phyloP scores from a whole-genome alignment of 108 stramenopile genomes.

The Pseudonitzschia multiseries region DNA sequence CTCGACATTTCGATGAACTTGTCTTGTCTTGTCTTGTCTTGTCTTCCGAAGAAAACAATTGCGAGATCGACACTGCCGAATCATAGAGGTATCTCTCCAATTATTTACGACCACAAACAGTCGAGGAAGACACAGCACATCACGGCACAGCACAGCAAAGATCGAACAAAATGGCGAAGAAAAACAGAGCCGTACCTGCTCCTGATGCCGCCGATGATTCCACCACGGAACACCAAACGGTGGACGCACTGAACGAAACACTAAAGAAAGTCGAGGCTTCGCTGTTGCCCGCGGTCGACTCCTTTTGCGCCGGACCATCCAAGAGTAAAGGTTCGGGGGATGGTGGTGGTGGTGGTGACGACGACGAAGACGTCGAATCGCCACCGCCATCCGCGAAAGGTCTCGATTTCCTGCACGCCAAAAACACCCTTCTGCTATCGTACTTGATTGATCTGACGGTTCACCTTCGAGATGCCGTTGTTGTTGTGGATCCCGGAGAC shows the following conservation, averaged over 20 bases:
- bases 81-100: too few relatives aligned
- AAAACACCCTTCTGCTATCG: slow-evolving; percentile 69
- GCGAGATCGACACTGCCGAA: too few relatives aligned
- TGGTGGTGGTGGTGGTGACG: too few relatives aligned
- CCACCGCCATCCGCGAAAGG: slow-evolving; percentile 33
- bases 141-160: not conserved
- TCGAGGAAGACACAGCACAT: too few relatives aligned
- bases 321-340: not conserved
- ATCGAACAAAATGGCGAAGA: not conserved
- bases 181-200: not conserved
- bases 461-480: slow-evolving; percentile 26
- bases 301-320: slow-evolving; percentile 18
- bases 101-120: too few relatives aligned
- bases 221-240: not conserved
- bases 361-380: not conserved
- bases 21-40: too few relatives aligned
- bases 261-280: slow-evolving; percentile 41
- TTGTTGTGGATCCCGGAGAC: not conserved
- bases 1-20: too few relatives aligned
- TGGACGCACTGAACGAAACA: slow-evolving; percentile 37
- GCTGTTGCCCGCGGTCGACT: slow-evolving; percentile 43
- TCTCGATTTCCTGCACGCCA: slow-evolving; percentile 73
- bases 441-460: slow-evolving; percentile 79
- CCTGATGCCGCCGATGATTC: not conserved
- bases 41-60: not conserved